Conservation (phyloP, 2,329 filamentous ascomycete species). For the Fusarium sulawesiense region DNA sequence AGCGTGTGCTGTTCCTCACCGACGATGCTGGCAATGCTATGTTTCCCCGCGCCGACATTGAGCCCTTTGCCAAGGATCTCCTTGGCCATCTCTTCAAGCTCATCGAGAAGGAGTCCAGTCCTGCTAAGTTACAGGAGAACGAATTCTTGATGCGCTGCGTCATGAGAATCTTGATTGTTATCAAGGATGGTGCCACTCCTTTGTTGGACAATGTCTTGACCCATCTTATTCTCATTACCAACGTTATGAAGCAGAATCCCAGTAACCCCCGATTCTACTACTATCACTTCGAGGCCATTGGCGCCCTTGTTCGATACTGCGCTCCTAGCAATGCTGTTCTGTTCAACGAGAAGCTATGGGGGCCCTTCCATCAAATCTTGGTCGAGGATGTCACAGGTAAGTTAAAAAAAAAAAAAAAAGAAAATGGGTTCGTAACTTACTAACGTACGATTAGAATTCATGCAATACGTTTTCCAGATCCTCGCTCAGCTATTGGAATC, state of each 20-base stretch:
- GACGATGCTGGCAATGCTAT: conserved; percentile 80
- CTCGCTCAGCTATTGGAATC: conserved; percentile 91
- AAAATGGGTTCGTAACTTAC: conserved; percentile 8
- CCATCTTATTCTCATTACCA: conserved; percentile 89
- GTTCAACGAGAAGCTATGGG: conserved; percentile 84
- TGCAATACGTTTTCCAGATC: conserved; percentile 96
- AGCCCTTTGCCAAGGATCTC: conserved; percentile 85
- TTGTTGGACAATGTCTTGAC: conserved; percentile 82
- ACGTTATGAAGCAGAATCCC: conserved; percentile 91
- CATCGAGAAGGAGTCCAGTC: conserved; percentile 84
- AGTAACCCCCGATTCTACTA: conserved; percentile 99
- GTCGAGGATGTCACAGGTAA: conserved; percentile 82
- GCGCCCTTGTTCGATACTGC: conserved; percentile 82
- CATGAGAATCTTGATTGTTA: conserved; percentile 95
- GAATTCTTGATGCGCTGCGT: conserved; percentile 99
- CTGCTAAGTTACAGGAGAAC: conserved; percentile 97
- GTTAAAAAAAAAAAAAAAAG: conserved; percentile 19
- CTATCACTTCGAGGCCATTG: conserved; percentile 95
- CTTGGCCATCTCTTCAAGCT: conserved; percentile 90
- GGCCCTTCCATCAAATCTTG: conserved; percentile 83
- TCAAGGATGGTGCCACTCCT: conserved; percentile 81
- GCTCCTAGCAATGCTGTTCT: conserved; percentile 73
- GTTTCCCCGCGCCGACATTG: conserved; percentile 82
- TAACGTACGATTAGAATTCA: conserved; percentile 75
- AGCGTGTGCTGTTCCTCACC: conserved; percentile 86